Evolutionary conservation across 2,329 filamentous ascomycete genomes (phyloP).

Genomic region (Botrytis elliptica): DNA sequence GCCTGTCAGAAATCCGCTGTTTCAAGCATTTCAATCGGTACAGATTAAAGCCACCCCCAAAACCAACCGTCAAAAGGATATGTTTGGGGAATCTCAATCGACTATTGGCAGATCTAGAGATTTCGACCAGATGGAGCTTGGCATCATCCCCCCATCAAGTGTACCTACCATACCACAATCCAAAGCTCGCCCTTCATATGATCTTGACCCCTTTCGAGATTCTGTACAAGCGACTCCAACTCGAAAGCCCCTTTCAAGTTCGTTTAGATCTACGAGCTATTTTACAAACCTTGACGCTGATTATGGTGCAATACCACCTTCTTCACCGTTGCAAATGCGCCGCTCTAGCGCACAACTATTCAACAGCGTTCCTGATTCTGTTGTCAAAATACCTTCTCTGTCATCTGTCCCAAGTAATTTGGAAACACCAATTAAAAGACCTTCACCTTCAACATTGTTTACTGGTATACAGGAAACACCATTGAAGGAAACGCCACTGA

Average conservation of each 20-base stretch:
- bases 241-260: conserved; percentile 24
- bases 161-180: conserved; percentile 36
- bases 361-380: conserved; percentile 30
- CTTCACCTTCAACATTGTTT: background rate
- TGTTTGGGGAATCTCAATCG: conserved; percentile 28
- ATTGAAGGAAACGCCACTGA: conserved; percentile 32
- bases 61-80: conserved; percentile 34
- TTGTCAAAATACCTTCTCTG: conserved; percentile 22
- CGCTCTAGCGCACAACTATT: conserved; percentile 36
- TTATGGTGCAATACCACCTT: conserved; percentile 27
- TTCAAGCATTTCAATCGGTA: conserved; percentile 38
- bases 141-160: conserved; percentile 33
- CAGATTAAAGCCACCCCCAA: conserved; percentile 40
- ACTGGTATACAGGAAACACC: conserved; percentile 27
- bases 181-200: conserved; percentile 24
- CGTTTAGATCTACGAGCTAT: background rate
- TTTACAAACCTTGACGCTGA: conserved; percentile 7
- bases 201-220: conserved; percentile 28
- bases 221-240: conserved; percentile 38
- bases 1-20: conserved; percentile 42
- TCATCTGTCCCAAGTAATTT: conserved; percentile 24
- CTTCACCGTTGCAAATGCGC: conserved; percentile 33
- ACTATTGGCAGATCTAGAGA: conserved; percentile 10
- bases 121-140: conserved; percentile 23
- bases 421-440: conserved; percentile 35